Evolutionary conservation across 2,329 filamentous ascomycete genomes (phyloP).

Genomic region (Cryphonectria radicalis): DNA sequence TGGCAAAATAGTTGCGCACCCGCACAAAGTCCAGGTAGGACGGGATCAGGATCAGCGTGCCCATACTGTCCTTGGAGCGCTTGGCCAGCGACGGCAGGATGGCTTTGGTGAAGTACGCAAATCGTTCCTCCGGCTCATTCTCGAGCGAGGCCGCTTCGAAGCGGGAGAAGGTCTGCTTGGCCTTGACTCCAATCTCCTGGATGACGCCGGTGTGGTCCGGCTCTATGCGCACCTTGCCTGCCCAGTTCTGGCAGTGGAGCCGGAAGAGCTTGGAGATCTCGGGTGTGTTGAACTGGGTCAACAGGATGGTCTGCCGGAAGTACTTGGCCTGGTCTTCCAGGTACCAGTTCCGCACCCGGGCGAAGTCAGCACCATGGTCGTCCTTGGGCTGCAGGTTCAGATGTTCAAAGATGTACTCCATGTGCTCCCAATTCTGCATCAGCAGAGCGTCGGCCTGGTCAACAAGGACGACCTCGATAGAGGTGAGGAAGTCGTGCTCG

Average conservation of each 20-base stretch:
- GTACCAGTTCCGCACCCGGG: constrained; percentile 87
- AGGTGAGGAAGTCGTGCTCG: constrained; percentile 91
- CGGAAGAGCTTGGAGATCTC: constrained; percentile 83
- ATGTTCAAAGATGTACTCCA: constrained; percentile 89
- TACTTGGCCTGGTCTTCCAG: constrained; percentile 82
- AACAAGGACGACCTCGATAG: constrained; percentile 86
- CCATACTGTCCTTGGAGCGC: constrained; percentile 64
- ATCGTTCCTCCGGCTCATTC: constrained; percentile 83
- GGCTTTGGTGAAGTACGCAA: constrained; percentile 86
- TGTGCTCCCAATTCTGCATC: constrained; percentile 99
- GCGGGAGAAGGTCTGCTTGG: constrained; percentile 87
- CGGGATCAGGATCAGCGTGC: constrained; percentile 87
- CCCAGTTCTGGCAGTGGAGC: constrained; percentile 76
- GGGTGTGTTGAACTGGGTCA: constrained; percentile 84
- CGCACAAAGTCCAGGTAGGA: constrained; percentile 95
- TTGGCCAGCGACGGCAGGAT: constrained; percentile 77
- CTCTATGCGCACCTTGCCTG: constrained; percentile 76
- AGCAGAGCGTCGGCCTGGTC: constrained; percentile 92
- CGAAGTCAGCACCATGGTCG: constrained; percentile 91
- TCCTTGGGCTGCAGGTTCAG: constrained; percentile 90
- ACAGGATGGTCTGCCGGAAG: constrained; percentile 83
- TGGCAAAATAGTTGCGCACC: constrained; percentile 89
- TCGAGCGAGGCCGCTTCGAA: constrained; percentile 74
- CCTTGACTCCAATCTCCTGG: constrained; percentile 70
- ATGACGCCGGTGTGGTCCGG: constrained; percentile 73